Evolutionary conservation across 495 filamentous ascomycete genomes (phyloP).

Genomic region (Annulohypoxylon stygium): DNA sequence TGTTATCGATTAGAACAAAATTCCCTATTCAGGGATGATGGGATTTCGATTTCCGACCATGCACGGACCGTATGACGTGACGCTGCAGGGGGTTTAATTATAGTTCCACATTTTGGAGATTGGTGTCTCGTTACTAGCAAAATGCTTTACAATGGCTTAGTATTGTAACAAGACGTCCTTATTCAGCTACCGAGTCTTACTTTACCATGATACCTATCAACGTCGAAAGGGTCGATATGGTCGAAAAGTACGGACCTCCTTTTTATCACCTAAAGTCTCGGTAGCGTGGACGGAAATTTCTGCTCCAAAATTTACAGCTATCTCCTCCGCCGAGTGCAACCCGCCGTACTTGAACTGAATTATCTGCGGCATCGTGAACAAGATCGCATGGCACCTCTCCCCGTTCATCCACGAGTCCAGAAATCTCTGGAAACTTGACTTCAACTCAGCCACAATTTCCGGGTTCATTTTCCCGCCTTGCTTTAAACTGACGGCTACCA

Average conservation of each 20-base stretch:
- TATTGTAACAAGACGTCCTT: not conserved
- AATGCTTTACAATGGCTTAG: conserved; percentile 11
- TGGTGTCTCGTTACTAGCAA: conserved; percentile 25
- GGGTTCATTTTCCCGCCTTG: not conserved
- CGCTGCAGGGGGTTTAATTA: conserved; percentile 31
- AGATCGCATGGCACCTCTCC: not conserved
- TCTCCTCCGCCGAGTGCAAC: not conserved
- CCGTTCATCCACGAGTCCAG: not conserved
- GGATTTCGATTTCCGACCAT: conserved; percentile 26
- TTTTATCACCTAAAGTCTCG: not conserved
- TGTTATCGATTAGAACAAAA: conserved; percentile 25
- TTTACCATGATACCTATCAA: not conserved
- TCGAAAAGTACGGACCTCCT: not conserved
- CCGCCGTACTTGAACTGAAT: not conserved
- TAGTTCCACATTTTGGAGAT: conserved; percentile 17
- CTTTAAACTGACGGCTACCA: not conserved
- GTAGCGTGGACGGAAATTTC: not conserved
- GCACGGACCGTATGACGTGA: conserved; percentile 36
- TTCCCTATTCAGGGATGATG: conserved; percentile 20
- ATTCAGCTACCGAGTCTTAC: conserved; percentile 5
- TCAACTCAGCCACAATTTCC: not conserved
- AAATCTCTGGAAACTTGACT: not conserved
- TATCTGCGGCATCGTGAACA: not conserved
- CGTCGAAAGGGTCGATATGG: not conserved
- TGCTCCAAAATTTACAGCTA: not conserved